These are phyloP conservation scores for Alliaria petiolata DNA, from an alignment of 345 rosid species.

Conservation along the genomic window DNA sequence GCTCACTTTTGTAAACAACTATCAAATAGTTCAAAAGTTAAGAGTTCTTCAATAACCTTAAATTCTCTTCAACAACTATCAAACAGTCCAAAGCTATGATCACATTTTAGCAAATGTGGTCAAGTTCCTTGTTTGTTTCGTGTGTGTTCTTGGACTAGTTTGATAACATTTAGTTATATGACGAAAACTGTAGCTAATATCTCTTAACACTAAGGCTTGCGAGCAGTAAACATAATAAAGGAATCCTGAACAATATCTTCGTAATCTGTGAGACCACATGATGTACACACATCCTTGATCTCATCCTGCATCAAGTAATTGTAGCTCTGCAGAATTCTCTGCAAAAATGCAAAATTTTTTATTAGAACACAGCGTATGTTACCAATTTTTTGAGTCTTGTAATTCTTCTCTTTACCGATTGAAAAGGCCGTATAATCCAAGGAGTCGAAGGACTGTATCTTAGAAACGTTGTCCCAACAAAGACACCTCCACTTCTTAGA, in stretches of 20 bases:
- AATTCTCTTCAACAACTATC: no score
- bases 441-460: constrained; percentile 61
- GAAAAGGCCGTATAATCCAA: constrained; percentile 44
- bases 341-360: constrained; percentile 13
- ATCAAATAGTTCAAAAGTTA: no score
- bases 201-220: constrained; percentile 71
- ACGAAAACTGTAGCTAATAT: background rate
- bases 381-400: background rate
- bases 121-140: no score
- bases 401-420: constrained; percentile 49
- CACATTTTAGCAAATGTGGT: no score
- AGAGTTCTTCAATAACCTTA: no score
- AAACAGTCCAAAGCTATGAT: no score
- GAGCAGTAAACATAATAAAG: constrained; percentile 90
- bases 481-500: constrained; percentile 79
- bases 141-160: no score
- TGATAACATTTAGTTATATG: background rate
- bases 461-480: constrained; percentile 90
- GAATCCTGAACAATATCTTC: constrained; percentile 52
- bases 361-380: background rate
- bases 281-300: constrained; percentile 73
- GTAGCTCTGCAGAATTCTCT: constrained; percentile 50
- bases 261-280: constrained; percentile 82
- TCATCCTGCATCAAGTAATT: constrained; percentile 65
- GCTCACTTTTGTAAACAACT: no score